A percentile compares a stretch with the other conserved stretches of the same genome.
Conservation (phyloP, 805 yeast species). For the Priceomyces fermenticarens region DNA sequence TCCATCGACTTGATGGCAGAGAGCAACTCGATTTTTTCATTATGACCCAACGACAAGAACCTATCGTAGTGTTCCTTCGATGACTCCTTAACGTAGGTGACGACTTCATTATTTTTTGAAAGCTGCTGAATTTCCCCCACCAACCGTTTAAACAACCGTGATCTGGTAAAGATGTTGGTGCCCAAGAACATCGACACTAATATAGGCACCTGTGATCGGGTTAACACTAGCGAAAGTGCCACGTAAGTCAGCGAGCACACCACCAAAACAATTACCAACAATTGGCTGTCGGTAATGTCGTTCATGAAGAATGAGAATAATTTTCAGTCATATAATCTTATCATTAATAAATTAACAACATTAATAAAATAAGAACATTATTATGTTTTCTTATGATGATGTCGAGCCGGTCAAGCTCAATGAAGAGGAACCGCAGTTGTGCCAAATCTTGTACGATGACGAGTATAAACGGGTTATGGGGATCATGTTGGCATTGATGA, state of each 20-base stretch:
- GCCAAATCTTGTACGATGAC: constrained; percentile 68
- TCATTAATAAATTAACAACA: no score
- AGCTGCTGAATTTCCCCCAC: constrained; percentile 6
- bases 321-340: no score
- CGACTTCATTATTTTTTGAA: not conserved
- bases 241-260: constrained; percentile 10
- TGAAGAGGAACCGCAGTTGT: constrained; percentile 46
- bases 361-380: no score
- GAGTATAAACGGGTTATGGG: constrained; percentile 68
- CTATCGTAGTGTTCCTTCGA: constrained; percentile 6
- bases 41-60: constrained; percentile 15
- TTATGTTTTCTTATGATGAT: constrained; percentile 33
- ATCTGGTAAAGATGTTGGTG: constrained; percentile 30
- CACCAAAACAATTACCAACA: constrained; percentile 13
- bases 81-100: not conserved
- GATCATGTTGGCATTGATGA: constrained; percentile 56
- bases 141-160: constrained; percentile 17
- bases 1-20: constrained; percentile 48
- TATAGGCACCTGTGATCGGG: constrained; percentile 24
- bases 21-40: constrained; percentile 27
- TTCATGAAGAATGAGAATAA: not conserved
- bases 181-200: constrained; percentile 27
- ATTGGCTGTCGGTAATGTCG: constrained; percentile 14
- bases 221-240: constrained; percentile 14
- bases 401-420: constrained; percentile 40